A percentile compares a stretch with the other conserved stretches of the same genome.
Conservation (phyloP, 345 rosid genomes). For the Populus davidiana region DNA sequence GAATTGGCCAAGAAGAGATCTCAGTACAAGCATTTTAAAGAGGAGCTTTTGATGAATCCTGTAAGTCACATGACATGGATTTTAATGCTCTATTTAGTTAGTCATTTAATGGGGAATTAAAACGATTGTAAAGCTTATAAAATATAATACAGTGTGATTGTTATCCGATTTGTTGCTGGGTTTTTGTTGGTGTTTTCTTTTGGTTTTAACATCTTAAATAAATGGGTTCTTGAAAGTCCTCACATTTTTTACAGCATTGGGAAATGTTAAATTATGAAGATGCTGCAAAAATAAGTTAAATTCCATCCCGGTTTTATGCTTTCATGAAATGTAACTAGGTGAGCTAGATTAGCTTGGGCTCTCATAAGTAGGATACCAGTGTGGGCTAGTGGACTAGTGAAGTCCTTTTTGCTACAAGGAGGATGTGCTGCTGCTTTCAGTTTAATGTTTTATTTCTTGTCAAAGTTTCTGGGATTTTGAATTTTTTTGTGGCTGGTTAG, state of each 20-base stretch:
- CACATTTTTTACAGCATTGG: neutral
- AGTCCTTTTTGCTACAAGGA: neutral
- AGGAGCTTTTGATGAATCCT: conserved; percentile 91
- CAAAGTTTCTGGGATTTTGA: conserved; percentile 38
- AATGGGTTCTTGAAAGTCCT: neutral
- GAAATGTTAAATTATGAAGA: neutral
- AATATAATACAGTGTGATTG: neutral
- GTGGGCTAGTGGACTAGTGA: neutral
- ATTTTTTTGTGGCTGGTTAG: conserved; percentile 82
- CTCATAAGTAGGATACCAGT: neutral
- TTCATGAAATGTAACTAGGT: neutral
- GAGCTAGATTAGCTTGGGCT: neutral
- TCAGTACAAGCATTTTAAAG: conserved; percentile 84
- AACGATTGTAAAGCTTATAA: neutral
- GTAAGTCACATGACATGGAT: conserved; percentile 40
- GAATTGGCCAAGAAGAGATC: conserved; percentile 86
- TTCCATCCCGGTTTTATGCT: neutral
- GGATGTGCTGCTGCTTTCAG: neutral
- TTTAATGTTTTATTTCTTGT: conserved; percentile 2
- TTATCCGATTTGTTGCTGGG: neutral
- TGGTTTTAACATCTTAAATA: neutral
- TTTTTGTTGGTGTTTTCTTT: neutral
- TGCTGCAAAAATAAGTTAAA: neutral
- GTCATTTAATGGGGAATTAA: neutral
- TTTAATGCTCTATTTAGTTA: neutral